These are phyloP conservation scores for Aspergillus quadrilineatus DNA, from an alignment of 2,329 filamentous ascomycete species.

Conservation along the genomic window DNA sequence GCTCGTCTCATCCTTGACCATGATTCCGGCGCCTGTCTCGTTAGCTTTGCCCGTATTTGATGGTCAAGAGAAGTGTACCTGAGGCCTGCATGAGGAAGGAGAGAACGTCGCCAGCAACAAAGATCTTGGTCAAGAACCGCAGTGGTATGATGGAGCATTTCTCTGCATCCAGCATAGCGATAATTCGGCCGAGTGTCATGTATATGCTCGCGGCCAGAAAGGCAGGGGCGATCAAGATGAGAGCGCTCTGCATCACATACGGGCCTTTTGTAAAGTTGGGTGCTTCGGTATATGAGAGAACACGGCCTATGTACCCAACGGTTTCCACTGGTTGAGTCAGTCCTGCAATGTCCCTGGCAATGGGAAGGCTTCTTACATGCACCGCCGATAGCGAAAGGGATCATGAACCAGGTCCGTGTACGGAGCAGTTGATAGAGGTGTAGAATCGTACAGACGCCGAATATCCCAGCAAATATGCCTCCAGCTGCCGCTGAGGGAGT, in stretches of 20 bases:
- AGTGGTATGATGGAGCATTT: conserved; percentile 21
- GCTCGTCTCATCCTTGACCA: conserved; percentile 21
- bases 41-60: conserved; percentile 3
- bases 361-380: conserved; percentile 28
- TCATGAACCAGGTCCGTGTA: conserved; percentile 31
- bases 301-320: conserved; percentile 54
- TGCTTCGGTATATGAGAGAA: conserved; percentile 41
- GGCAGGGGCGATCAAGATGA: conserved; percentile 31
- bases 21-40: conserved; percentile 26
- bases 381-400: conserved; percentile 34
- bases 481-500: conserved; percentile 24
- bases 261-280: conserved; percentile 28
- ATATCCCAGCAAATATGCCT: conserved; percentile 24
- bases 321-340: conserved; percentile 45
- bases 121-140: conserved; percentile 30
- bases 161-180: conserved; percentile 27
- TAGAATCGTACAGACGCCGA: conserved; percentile 24
- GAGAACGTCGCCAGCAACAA: conserved; percentile 33
- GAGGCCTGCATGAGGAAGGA: conserved; percentile 36
- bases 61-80: conserved; percentile 14
- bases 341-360: background rate
- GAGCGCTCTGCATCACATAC: conserved; percentile 29
- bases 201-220: conserved; percentile 32
- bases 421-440: conserved; percentile 27
- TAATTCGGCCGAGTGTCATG: conserved; percentile 32